Evolutionary conservation across 371 early-diverging fungal species (phyloP).

Genomic region (Zopfochytrium polystomum): DNA sequence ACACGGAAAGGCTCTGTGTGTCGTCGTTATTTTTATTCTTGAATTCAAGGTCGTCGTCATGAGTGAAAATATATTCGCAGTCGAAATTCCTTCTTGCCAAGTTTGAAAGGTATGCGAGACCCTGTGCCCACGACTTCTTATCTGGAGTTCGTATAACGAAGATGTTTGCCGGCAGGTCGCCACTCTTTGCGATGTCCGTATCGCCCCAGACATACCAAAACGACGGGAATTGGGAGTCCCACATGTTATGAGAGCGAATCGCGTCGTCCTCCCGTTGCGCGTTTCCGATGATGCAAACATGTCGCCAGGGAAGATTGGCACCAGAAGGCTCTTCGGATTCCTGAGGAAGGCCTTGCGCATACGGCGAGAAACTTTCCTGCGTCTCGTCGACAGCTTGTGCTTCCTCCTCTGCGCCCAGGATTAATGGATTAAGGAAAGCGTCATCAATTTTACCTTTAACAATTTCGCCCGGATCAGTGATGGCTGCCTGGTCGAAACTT

Average conservation of each 20-base stretch:
- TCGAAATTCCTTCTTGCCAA: constrained; percentile 3
- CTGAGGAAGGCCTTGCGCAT: no score
- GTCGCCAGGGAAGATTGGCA: constrained; percentile 17
- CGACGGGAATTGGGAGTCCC: constrained; percentile 24
- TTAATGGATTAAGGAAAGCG: no score
- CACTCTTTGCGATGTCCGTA: not conserved
- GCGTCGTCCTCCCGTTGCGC: constrained; percentile 27
- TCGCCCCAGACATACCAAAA: constrained; percentile 36
- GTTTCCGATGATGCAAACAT: constrained; percentile 38
- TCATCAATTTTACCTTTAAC: no score
- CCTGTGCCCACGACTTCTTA: constrained; percentile 31
- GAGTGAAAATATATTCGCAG: constrained; percentile 41
- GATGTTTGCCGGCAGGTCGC: constrained; percentile 11
- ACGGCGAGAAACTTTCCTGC: no score
- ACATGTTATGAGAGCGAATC: constrained; percentile 27
- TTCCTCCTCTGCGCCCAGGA: no score
- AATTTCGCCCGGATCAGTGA: no score
- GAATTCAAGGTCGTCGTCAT: constrained; percentile 34
- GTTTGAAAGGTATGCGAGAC: constrained; percentile 20
- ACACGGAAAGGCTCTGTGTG: not conserved
- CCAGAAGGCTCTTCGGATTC: no score
- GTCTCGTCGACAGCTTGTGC: no score
- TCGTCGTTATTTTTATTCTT: not conserved
- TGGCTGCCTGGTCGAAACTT: no score
- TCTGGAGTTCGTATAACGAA: constrained; percentile 7